A percentile compares a stretch with the other conserved stretches of the same genome.
Conservation (phyloP, 257 asterid genomes). For the Solanum arcanum region DNA sequence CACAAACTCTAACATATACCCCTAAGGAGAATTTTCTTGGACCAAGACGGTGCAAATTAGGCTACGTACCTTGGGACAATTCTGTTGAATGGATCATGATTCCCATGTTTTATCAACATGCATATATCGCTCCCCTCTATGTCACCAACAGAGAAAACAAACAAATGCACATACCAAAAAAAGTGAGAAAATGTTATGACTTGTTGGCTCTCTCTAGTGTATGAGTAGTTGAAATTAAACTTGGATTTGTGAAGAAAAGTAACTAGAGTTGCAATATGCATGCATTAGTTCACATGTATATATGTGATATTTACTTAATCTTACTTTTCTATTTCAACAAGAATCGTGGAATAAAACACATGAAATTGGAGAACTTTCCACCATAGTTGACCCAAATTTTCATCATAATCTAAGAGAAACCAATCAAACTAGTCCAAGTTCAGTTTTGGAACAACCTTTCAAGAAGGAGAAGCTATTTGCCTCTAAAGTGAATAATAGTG, state of each 20-base stretch:
- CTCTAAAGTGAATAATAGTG: background rate
- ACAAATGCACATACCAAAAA: background rate
- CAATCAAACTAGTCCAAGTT: background rate
- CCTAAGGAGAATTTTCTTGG: background rate
- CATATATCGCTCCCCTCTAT: background rate
- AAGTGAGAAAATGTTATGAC: background rate
- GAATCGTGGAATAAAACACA: background rate
- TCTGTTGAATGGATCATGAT: background rate
- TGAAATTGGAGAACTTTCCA: constrained; percentile 15
- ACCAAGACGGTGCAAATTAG: background rate
- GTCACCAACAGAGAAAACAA: background rate
- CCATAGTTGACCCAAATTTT: constrained; percentile 6
- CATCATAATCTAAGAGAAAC: background rate
- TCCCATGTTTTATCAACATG: background rate
- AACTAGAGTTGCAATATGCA: background rate
- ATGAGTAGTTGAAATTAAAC: background rate
- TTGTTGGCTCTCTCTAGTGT: background rate
- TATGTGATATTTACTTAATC: background rate
- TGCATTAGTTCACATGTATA: background rate
- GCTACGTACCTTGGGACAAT: background rate
- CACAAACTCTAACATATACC: background rate
- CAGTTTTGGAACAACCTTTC: background rate
- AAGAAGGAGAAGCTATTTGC: background rate
- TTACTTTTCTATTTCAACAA: background rate
- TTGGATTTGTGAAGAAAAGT: background rate